These are phyloP conservation scores for Achaetomiella virescens DNA, from an alignment of 495 filamentous ascomycete species.

Conservation along the genomic window DNA sequence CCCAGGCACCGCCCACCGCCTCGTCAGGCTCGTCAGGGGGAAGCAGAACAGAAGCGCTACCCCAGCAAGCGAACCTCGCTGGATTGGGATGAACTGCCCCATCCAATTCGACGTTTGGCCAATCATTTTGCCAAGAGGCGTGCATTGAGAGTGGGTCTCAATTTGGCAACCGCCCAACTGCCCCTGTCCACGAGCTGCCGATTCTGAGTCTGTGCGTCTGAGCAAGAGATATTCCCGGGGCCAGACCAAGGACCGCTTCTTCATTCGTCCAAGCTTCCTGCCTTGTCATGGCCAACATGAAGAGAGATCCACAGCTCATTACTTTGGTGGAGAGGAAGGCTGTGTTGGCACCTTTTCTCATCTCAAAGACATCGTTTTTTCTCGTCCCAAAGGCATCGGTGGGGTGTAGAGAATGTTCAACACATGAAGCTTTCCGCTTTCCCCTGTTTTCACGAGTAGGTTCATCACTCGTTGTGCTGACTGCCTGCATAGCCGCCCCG, in stretches of 20 bases:
- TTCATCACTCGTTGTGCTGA: too few relatives aligned
- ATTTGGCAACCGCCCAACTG: slow-evolving; percentile 18
- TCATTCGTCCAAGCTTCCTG: too few relatives aligned
- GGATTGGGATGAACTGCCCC: slow-evolving; percentile 23
- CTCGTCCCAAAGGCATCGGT: too few relatives aligned
- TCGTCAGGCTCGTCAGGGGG: slow-evolving; percentile 24
- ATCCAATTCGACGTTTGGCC: slow-evolving; percentile 4
- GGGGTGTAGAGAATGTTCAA: too few relatives aligned
- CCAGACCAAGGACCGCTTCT: too few relatives aligned
- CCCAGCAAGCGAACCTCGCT: slow-evolving; percentile 10
- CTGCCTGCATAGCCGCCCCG: too few relatives aligned
- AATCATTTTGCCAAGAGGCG: not conserved
- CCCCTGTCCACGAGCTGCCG: not conserved
- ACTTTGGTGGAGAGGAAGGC: not conserved
- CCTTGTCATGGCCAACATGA: not conserved
- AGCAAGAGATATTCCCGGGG: slow-evolving; percentile 2
- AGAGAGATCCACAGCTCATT: not conserved
- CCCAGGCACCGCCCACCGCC: not conserved
- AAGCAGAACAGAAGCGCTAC: slow-evolving; percentile 11
- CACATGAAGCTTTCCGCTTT: too few relatives aligned
- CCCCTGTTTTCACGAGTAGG: too few relatives aligned
- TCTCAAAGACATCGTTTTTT: too few relatives aligned
- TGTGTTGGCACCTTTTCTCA: too few relatives aligned
- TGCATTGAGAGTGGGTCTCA: slow-evolving; percentile 10
- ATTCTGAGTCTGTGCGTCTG: slow-evolving; percentile 8